These are phyloP conservation scores for Tetrastigma voinierianum DNA, from an alignment of 164 flowering plant species.

Conservation along the genomic window DNA sequence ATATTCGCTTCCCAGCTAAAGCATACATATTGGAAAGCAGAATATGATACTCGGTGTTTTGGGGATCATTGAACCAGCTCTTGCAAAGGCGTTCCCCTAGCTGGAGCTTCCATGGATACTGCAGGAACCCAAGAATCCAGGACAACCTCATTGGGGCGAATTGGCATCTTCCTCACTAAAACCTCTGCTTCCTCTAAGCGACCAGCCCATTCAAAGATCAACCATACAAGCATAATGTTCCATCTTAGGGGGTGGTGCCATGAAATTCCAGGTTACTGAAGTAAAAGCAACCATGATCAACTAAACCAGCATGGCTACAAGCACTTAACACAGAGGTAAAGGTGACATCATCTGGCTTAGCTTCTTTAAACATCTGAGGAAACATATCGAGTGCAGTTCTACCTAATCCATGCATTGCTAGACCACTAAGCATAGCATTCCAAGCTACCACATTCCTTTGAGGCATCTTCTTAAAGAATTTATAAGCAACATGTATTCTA, in stretches of 20 bases:
- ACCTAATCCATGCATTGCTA: slow-evolving; percentile 74
- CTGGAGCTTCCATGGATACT: slow-evolving; percentile 44
- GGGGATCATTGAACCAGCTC: slow-evolving; percentile 44
- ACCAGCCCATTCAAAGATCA: slow-evolving; percentile 71
- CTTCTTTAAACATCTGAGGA: slow-evolving; percentile 39
- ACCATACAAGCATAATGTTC: slow-evolving; percentile 81
- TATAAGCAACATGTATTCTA: too few species aligned
- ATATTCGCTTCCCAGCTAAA: slow-evolving; percentile 37
- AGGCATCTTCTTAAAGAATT: too few species aligned
- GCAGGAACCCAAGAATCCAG: slow-evolving; percentile 66
- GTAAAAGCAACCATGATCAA: slow-evolving; percentile 43
- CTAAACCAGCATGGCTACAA: slow-evolving; percentile 72
- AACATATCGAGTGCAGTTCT: slow-evolving; percentile 33
- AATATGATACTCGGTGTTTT: slow-evolving; percentile 56
- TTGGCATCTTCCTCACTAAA: slow-evolving; percentile 54
- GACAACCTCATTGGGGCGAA: slow-evolving; percentile 62
- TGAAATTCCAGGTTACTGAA: slow-evolving; percentile 33
- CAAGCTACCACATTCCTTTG: slow-evolving; percentile 58
- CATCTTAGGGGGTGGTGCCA: slow-evolving; percentile 43
- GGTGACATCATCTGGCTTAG: slow-evolving; percentile 55
- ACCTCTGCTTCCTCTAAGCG: slow-evolving; percentile 54
- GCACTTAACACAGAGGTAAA: slow-evolving; percentile 54
- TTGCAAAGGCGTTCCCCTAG: slow-evolving; percentile 40
- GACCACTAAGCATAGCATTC: slow-evolving; percentile 65
- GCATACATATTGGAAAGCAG: slow-evolving; percentile 59